phyloP scores from a whole-genome alignment of 2,329 filamentous ascomycete genomes.

The Colletotrichum cereale region DNA sequence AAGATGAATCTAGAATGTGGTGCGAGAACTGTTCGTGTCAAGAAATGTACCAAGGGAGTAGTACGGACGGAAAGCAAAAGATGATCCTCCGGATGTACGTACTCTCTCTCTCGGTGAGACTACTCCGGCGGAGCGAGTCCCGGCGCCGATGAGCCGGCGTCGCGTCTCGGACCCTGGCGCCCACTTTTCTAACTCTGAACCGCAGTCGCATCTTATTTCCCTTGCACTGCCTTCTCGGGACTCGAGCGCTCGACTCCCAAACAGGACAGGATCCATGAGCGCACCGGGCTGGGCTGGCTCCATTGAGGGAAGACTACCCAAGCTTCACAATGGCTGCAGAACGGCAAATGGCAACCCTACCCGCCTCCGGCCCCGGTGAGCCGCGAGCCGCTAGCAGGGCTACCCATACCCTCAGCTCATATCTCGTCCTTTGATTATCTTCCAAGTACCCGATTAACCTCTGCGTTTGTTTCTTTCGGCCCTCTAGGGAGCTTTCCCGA shows the following conservation, averaged over 20 bases:
- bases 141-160: not conserved
- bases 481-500: not conserved
- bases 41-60: not conserved
- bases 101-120: not conserved
- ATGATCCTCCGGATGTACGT: not conserved
- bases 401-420: not conserved
- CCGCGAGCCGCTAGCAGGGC: constrained; percentile 5
- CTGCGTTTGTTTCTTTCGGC: not conserved
- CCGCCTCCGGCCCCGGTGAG: constrained; percentile 1
- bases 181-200: constrained; percentile 11
- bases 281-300: not conserved
- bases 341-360: constrained; percentile 9
- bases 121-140: not conserved
- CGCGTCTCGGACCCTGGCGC: not conserved
- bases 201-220: not conserved
- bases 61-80: not conserved
- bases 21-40: not conserved
- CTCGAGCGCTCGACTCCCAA: not conserved
- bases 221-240: constrained; percentile 8
- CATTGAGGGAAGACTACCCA: not conserved
- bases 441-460: not conserved
- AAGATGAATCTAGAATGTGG: not conserved
- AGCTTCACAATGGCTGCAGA: not conserved
- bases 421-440: not conserved
- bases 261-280: not conserved